Conservation (phyloP, 805 yeast genomes). For the Candida loeiensis region DNA sequence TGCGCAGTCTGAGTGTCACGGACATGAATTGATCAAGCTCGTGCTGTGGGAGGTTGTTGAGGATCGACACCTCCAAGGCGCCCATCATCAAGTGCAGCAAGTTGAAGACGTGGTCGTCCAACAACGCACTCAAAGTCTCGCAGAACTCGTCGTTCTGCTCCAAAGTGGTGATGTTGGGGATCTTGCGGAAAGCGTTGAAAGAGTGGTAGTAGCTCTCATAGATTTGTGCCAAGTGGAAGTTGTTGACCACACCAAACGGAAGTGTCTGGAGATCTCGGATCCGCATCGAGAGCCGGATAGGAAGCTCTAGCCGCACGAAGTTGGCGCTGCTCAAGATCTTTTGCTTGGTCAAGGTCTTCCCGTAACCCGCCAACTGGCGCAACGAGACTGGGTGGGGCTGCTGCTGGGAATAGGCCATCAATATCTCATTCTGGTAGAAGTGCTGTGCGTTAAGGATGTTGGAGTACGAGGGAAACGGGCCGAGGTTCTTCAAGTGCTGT, state of each 20-base stretch:
- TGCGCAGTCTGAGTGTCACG: constrained; percentile 75
- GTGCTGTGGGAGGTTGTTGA: constrained; percentile 53
- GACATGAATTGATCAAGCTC: constrained; percentile 73
- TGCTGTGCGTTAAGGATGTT: constrained; percentile 58
- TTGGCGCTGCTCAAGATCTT: constrained; percentile 82
- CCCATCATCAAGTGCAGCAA: constrained; percentile 93
- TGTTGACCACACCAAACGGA: constrained; percentile 81
- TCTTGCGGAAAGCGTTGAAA: constrained; percentile 78
- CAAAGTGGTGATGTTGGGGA: constrained; percentile 61
- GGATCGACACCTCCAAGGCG: constrained; percentile 71
- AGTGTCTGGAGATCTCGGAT: constrained; percentile 73
- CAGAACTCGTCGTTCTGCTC: constrained; percentile 78
- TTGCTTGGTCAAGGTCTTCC: constrained; percentile 69
- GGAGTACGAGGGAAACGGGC: constrained; percentile 41
- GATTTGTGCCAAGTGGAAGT: constrained; percentile 80
- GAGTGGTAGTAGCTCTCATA: constrained; percentile 87
- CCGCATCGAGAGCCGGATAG: constrained; percentile 78
- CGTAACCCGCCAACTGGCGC: constrained; percentile 87
- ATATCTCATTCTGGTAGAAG: constrained; percentile 76
- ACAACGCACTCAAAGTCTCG: constrained; percentile 53
- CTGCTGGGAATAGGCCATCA: constrained; percentile 59
- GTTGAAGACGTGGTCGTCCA: constrained; percentile 77
- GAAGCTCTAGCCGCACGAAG: constrained; percentile 81
- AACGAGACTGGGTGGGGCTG: constrained; percentile 86
- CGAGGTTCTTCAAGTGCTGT: constrained; percentile 31